Conservation (phyloP, 768 basidiomycete species). For the Rhizopogon vulgaris region DNA sequence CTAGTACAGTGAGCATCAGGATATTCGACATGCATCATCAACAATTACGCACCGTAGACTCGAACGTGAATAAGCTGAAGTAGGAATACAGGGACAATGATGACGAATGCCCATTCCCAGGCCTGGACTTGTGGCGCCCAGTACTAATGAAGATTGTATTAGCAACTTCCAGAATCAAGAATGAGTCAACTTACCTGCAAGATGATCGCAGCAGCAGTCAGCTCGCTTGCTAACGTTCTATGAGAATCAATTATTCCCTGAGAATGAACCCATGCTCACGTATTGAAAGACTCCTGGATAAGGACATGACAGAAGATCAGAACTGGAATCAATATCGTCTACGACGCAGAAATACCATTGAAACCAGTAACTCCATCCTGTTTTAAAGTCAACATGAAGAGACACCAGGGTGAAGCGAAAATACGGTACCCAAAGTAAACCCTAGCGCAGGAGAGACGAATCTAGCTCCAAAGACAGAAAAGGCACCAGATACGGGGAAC, state of each 20-base stretch:
- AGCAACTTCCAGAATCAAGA: background rate
- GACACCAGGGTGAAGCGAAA: background rate
- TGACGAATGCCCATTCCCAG: constrained; percentile 53
- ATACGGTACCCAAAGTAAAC: constrained; percentile 42
- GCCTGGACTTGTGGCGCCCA: constrained; percentile 43
- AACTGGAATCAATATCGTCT: background rate
- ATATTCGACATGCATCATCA: background rate
- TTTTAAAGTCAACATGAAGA: background rate
- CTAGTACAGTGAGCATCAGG: constrained; percentile 18
- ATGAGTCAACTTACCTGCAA: constrained; percentile 28
- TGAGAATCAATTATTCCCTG: constrained; percentile 3
- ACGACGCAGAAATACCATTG: constrained; percentile 30
- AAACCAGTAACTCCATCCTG: constrained; percentile 57
- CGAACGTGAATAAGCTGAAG: constrained; percentile 52
- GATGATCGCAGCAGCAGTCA: constrained; percentile 53
- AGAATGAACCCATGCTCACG: constrained; percentile 20
- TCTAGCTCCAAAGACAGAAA: constrained; percentile 50
- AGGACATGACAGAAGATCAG: background rate
- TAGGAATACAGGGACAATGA: constrained; percentile 47
- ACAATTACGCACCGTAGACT: constrained; percentile 41
- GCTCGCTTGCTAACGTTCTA: constrained; percentile 40
- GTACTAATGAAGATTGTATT: constrained; percentile 17
- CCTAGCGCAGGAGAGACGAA: constrained; percentile 58
- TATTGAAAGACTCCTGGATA: constrained; percentile 31
- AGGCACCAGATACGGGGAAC: constrained; percentile 57